phyloP scores from a whole-genome alignment of 2,329 filamentous ascomycete species.

The Penicillium sp. region DNA sequence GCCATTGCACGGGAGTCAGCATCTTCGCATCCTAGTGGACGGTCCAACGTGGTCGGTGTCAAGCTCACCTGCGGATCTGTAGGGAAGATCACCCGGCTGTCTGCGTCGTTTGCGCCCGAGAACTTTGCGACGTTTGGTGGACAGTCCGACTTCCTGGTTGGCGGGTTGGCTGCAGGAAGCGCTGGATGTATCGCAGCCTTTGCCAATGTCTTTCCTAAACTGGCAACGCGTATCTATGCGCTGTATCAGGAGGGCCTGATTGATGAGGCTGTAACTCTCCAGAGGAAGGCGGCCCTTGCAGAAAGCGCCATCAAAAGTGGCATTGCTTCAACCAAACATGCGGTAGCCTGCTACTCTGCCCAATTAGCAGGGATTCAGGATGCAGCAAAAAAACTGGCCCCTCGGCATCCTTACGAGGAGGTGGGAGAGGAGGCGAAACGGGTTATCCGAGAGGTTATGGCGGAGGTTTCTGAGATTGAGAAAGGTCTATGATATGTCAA shows the following conservation, averaged over 20 bases:
- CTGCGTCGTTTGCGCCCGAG: conserved; percentile 50
- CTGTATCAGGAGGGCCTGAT: conserved; percentile 56
- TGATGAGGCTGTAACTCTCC: conserved; percentile 57
- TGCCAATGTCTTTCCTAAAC: conserved; percentile 55
- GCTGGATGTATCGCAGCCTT: conserved; percentile 57
- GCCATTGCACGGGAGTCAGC: conserved; percentile 49
- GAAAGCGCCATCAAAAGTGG: conserved; percentile 63
- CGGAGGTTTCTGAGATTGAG: conserved; percentile 19
- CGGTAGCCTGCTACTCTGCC: conserved; percentile 59
- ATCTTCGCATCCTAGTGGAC: conserved; percentile 17
- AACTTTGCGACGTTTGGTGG: conserved; percentile 67
- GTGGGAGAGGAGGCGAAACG: conserved; percentile 44
- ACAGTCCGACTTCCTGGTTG: conserved; percentile 67
- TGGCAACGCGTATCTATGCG: conserved; percentile 56
- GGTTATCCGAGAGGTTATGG: conserved; percentile 35
- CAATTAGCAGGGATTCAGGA: conserved; percentile 56
- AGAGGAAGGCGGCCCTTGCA: conserved; percentile 59
- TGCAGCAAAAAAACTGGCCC: conserved; percentile 55
- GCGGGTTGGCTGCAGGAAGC: conserved; percentile 51
- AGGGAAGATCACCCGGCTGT: conserved; percentile 57
- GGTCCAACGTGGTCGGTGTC: conserved; percentile 58
- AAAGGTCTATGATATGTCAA: conserved; percentile 10
- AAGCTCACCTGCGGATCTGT: conserved; percentile 64
- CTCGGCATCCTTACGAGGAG: conserved; percentile 58
- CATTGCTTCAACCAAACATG: conserved; percentile 64